These are phyloP conservation scores for Paraphoma chrysanthemicola DNA, from an alignment of 2,329 filamentous ascomycete genomes.

Conservation along the genomic window DNA sequence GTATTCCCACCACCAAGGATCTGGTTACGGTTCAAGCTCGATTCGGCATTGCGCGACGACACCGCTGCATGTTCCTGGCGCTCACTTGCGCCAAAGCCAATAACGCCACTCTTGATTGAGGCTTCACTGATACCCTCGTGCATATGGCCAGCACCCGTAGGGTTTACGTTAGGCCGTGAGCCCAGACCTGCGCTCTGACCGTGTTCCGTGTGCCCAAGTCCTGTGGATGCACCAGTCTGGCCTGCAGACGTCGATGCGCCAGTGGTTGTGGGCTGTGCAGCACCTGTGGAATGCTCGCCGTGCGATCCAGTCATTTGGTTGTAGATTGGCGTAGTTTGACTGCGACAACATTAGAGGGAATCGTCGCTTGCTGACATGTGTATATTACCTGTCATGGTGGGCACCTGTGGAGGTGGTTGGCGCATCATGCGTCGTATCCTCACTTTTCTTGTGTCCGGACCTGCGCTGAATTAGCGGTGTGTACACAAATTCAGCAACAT, in stretches of 20 bases:
- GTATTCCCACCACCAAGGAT: slow-evolving; percentile 22
- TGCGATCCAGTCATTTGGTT: slow-evolving; percentile 32
- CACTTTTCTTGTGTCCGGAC: slow-evolving; percentile 40
- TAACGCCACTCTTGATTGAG: slow-evolving; percentile 51
- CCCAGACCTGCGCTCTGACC: no score
- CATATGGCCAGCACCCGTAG: slow-evolving; percentile 3
- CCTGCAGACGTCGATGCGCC: slow-evolving; percentile 17
- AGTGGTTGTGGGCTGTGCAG: slow-evolving; percentile 7
- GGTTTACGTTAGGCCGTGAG: slow-evolving; percentile 26
- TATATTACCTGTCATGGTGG: background rate
- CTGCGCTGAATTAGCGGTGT: slow-evolving; percentile 30
- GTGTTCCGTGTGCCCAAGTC: slow-evolving; percentile 13
- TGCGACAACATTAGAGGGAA: slow-evolving; percentile 6
- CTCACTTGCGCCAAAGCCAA: slow-evolving; percentile 36
- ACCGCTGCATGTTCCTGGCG: slow-evolving; percentile 34
- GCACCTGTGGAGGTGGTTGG: slow-evolving; percentile 19
- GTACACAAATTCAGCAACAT: slow-evolving; percentile 29
- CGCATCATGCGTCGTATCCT: slow-evolving; percentile 27
- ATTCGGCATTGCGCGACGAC: slow-evolving; percentile 17
- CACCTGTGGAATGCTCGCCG: background rate
- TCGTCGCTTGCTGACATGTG: background rate
- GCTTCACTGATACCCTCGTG: slow-evolving; percentile 37
- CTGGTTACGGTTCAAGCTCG: slow-evolving; percentile 19
- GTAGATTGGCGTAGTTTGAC: slow-evolving; percentile 35
- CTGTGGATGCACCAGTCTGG: slow-evolving; percentile 7